Percentiles rank a stretch among this genome's conserved stretches.
phyloP scores from a whole-genome alignment of 2,329 filamentous ascomycete genomes.

The Fusarium buharicum region DNA sequence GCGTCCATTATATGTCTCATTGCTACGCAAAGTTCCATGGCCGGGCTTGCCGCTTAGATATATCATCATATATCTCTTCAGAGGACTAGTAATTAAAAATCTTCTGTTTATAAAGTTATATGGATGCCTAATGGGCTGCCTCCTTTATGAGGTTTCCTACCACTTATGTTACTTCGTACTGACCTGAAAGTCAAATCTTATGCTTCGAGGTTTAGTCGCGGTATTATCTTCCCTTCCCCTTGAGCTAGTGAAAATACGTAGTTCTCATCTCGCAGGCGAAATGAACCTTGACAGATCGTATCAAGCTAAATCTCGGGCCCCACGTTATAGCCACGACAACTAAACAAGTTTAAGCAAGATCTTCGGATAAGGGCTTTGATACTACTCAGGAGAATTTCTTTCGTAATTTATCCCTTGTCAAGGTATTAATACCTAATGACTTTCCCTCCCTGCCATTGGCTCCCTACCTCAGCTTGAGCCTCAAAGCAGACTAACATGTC shows the following conservation, averaged over 20 bases:
- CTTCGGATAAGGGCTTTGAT: conserved; percentile 10
- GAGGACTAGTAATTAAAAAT: too few relatives aligned
- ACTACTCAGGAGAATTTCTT: conserved; percentile 3
- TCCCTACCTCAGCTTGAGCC: conserved; percentile 13
- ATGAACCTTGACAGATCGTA: conserved; percentile 21
- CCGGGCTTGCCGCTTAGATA: too few relatives aligned
- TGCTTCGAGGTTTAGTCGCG: background rate
- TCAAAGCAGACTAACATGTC: background rate
- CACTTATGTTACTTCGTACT: too few relatives aligned
- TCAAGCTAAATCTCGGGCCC: background rate
- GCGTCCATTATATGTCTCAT: too few relatives aligned
- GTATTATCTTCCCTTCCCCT: background rate
- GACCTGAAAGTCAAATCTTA: too few relatives aligned
- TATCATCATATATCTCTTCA: too few relatives aligned
- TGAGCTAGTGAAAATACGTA: background rate
- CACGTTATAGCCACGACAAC: conserved; percentile 3
- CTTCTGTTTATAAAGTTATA: too few relatives aligned
- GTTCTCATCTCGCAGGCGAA: conserved; percentile 23
- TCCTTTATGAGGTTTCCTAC: too few relatives aligned
- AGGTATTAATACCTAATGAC: conserved; percentile 12
- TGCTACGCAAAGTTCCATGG: too few relatives aligned
- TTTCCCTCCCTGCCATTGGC: background rate
- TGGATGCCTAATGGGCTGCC: too few relatives aligned
- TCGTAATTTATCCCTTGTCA: conserved; percentile 8
- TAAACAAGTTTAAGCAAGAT: conserved; percentile 25